phyloP scores from a whole-genome alignment of 2,329 filamentous ascomycete genomes.

The Ceratocystis ficicola region DNA sequence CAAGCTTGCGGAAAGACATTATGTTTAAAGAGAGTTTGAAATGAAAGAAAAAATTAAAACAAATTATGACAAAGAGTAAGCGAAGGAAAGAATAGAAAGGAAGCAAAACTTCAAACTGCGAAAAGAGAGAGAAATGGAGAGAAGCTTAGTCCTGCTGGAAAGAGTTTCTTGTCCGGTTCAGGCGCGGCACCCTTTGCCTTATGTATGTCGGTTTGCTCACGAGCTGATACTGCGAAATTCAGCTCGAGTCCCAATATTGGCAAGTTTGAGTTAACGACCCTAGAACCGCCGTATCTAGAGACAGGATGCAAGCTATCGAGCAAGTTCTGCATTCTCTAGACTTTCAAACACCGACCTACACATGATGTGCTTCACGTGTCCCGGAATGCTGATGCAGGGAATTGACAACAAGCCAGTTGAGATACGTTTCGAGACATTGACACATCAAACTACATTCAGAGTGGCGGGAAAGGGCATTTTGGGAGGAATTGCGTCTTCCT shows the following conservation, averaged over 20 bases:
- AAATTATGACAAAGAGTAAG: background rate
- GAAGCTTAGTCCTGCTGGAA: background rate
- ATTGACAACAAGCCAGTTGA: background rate
- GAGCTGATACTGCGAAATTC: too few species aligned
- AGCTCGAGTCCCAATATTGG: too few species aligned
- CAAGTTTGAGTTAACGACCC: background rate
- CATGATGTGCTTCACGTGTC: background rate
- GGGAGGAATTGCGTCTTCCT: background rate
- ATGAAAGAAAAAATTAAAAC: background rate
- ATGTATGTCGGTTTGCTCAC: background rate
- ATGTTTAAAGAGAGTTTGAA: background rate
- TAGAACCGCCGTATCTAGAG: background rate
- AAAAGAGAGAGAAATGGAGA: background rate
- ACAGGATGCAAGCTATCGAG: background rate
- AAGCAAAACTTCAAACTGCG: background rate
- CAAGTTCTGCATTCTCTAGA: background rate
- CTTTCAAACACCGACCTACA: background rate
- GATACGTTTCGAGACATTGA: background rate
- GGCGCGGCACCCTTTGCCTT: conserved; percentile 7
- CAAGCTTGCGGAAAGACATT: conserved; percentile 18
- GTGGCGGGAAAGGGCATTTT: background rate
- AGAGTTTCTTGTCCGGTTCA: rapidly evolving
- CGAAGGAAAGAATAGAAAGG: background rate
- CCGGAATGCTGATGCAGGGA: background rate
- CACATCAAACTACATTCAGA: background rate